Base-by-base conservation (phyloP, 805 yeast species). In the Sungouiozyma intestinalis region DNA sequence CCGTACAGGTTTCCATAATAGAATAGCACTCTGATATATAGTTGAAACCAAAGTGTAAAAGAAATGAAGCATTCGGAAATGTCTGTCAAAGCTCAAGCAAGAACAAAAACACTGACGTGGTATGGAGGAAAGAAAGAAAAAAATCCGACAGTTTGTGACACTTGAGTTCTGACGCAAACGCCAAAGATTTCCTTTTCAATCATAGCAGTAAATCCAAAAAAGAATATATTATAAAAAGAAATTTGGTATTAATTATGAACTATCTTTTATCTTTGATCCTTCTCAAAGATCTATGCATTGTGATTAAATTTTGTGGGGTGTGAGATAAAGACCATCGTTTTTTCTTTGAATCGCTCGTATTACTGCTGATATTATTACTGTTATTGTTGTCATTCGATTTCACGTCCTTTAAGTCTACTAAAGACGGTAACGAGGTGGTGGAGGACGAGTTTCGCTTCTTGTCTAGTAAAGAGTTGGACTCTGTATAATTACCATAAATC, bases 401-500 rank as follows among this genome's bases (percentile, higher is more conserved):
- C 11, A 11, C 6, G 29, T 24, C 29, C 11, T 24, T 6, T 6
- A 7, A 24, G 11, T 24, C 29, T 24, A 24, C 29, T 24, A 24
- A 11, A 14, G 31, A 21, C 6, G 43, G 13, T 18, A 34, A 35
- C 9, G 32, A 20, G 20, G 35, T 15, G 3, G 33, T 15, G 19
- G 39, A 17, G 16, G 39, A 29, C 6, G 40, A 29, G 6, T 16
- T 29, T 32, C 35, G 21, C 29, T 15, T 33, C 41, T 21, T 18
- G 15, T 32, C 13, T n/a, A 15, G 13, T 15, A 21, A 35, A 16
- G 15, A 15, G 8, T n/a, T 24, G 9, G n/a, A 15, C 14, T n/a
- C 20, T 17, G 29, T 38, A 19, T 36, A 40, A 15, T 39, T 40
- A 3, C 45, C 58, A 29, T 49, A 50, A 3, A 50, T 52, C 3